Base-by-base conservation (phyloP, 176 grass and related monocot genomes). In the Alloteropsis semialata region DNA sequence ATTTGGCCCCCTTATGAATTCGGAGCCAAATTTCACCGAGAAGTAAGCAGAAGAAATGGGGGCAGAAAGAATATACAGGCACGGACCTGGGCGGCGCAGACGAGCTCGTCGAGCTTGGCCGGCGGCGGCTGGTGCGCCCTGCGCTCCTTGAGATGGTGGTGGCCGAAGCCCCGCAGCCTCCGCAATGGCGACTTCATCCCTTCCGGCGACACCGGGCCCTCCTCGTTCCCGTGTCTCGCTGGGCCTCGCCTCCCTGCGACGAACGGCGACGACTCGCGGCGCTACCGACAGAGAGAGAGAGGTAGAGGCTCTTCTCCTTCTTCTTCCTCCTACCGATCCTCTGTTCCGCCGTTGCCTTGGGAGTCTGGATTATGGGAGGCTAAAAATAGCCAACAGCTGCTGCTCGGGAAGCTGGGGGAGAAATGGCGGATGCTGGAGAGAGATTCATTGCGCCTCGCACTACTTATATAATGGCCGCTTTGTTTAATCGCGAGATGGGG, bases 111-210 rank as follows among this genome's bases (percentile, higher is more conserved):
- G 78, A 90, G 84, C 87, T 94, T 90, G 22, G 91, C 81, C 12
- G 87, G 82, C 50, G 82, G 71, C 45, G 66, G 74, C 24, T 48
- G 24, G 4, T 84, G 74, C 21, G 45, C 62, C 82, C 59, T 88
- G 41, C 78, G 56, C 42, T 89, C 82, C 67, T 73, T 68, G 39
- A 60, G 78, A 11, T 91, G 72, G 55, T 92, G 65, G 43, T 92
- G 58, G 43, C 85, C 90, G 56, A 94, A 91, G 33, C 71, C 91
- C 71, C 84, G 78, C 58, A 94, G 71, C 85, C 80, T 92, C 79
- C 80, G 84, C 92, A 97, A 83, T 63, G 94, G 90, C 38, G 94
- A 92, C 72, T 97, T 97, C 94, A 97, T 97, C 81, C 65, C 84
- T 63, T 78, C 81, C 75, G 59, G 18, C 39, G 14, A 15, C 17